A percentile compares a stretch with the other conserved stretches of the same genome.
These are phyloP conservation scores for Tetraselmis chui DNA, from an alignment of 139 green algal genomes.

Conservation along the genomic window DNA sequence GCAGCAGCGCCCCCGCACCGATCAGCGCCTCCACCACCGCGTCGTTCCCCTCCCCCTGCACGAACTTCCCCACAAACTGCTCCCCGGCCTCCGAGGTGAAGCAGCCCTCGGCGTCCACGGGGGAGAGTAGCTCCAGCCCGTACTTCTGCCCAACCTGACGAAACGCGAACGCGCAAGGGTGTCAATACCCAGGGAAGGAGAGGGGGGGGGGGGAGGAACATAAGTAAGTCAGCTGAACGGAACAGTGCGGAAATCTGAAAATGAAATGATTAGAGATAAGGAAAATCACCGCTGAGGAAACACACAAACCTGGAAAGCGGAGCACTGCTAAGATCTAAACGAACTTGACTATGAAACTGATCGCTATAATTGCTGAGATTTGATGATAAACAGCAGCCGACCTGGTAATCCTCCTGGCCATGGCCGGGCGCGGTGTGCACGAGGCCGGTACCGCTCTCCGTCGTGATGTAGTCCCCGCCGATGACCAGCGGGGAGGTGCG, in stretches of 20 bases:
- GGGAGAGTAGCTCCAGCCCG: slow-evolving; percentile 81
- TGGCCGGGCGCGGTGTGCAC: slow-evolving; percentile 96
- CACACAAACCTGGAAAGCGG: too few relatives aligned
- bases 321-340: too few relatives aligned
- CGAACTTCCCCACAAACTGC: slow-evolving; percentile 56
- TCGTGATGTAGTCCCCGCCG: slow-evolving; percentile 98
- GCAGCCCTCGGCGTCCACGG: slow-evolving; percentile 87
- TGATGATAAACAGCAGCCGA: slow-evolving; percentile 12
- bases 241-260: too few relatives aligned
- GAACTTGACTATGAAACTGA: too few relatives aligned
- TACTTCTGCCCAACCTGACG: slow-evolving; percentile 70
- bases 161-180: background rate
- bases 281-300: too few relatives aligned
- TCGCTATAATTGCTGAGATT: too few relatives aligned
- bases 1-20: slow-evolving; percentile 59
- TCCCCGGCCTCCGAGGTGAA: slow-evolving; percentile 88
- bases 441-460: slow-evolving; percentile 90
- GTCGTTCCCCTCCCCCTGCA: slow-evolving; percentile 72
- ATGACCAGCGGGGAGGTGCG: slow-evolving; percentile 74
- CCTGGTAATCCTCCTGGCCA: slow-evolving; percentile 92
- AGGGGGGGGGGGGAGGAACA: background rate
- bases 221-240: too few relatives aligned
- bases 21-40: slow-evolving; percentile 70
- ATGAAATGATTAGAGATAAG: too few relatives aligned
- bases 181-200: background rate